Evolutionary conservation across 2,329 filamentous ascomycete genomes (phyloP), one percentile per base, ranked within the genome.

Genomic region (Epichloe festucae): DNA sequence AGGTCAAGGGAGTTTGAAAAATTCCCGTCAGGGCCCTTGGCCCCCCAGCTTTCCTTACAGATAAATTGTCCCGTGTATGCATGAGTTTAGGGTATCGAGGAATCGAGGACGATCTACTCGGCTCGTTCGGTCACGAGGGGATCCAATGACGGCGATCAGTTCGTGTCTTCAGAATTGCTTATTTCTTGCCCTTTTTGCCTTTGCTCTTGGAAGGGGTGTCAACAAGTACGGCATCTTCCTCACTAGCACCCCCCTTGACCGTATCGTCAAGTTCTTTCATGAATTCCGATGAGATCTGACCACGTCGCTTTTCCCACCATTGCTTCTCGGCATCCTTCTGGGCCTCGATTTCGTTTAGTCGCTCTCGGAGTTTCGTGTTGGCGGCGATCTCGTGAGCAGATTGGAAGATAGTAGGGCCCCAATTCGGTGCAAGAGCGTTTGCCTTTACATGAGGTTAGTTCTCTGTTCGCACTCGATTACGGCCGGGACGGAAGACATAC

Each of bases 371-470:
- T 46, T 82, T 71, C 42, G 80, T 78, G 71, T 96, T 96, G 63
- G 89, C 85, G 53, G 86, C 82, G 70, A 98, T 96, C 70, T 98
- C 93, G 69, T 95, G 95, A 51, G 93, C 93, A 45, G 87, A 90
- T 69, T 98, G 93, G 78, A 98, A 98, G 67, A 98, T 97, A 52
- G 80, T 82, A 65, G 93, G 84, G 55, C 93, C 93, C 93, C 93
- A 98, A 67, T 85, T 84, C 47, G 87, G 84, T 1, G 81, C 77
- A 57, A 96, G 85, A 19, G 87, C 89, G 66, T 97, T 97, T 61
- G 94, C 93, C 89, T 96, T 58, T 19, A 47, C 15, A 42, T 27
- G 46, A 39, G 41, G 21, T 51, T 19, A 52, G 52, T 17, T 17
- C 5, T 10, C 11, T 15, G 23, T 39, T 11, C 21, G 12, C 14